phyloP scores from a whole-genome alignment of 768 basidiomycete species.

The Russula dissimulans region DNA sequence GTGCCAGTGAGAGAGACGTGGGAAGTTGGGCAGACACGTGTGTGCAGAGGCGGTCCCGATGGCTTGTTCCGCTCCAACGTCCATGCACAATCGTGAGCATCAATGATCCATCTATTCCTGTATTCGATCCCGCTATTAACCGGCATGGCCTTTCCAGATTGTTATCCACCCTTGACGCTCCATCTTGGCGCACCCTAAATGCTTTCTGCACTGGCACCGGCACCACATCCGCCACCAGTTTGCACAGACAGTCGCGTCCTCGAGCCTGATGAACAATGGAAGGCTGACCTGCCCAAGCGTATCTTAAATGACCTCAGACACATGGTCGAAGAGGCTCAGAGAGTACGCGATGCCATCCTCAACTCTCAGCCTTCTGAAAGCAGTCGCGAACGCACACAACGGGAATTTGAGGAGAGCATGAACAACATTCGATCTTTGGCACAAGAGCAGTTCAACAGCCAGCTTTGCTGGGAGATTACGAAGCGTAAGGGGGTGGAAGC shows the following conservation, averaged over 20 bases:
- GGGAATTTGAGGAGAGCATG: constrained; percentile 16
- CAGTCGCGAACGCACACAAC: not conserved
- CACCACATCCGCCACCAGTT: constrained; percentile 12
- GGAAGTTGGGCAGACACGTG: too few species aligned
- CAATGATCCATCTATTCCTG: not conserved
- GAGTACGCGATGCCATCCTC: constrained; percentile 6
- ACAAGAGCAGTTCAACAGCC: constrained; percentile 14
- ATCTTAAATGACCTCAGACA: constrained; percentile 12
- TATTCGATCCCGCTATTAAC: not conserved
- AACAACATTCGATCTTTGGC: constrained; percentile 10
- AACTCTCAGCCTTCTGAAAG: not conserved
- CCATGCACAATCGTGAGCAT: constrained; percentile 7
- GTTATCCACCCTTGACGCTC: constrained; percentile 13
- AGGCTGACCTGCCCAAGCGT: constrained; percentile 11
- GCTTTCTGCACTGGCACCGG: constrained; percentile 9
- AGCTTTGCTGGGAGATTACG: constrained; percentile 10
- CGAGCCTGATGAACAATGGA: constrained; percentile 19
- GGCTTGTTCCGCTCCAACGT: not conserved
- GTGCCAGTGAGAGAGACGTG: too few species aligned
- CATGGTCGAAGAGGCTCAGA: constrained; percentile 16
- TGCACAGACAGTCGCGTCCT: constrained; percentile 4
- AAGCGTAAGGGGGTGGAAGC: constrained; percentile 16
- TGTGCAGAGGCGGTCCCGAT: too few species aligned
- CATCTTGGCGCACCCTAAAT: constrained; percentile 15
- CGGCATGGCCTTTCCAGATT: not conserved